Evolutionary conservation across 2,329 filamentous ascomycete species (phyloP).

Genomic region (Aspergillus carbonarius): DNA sequence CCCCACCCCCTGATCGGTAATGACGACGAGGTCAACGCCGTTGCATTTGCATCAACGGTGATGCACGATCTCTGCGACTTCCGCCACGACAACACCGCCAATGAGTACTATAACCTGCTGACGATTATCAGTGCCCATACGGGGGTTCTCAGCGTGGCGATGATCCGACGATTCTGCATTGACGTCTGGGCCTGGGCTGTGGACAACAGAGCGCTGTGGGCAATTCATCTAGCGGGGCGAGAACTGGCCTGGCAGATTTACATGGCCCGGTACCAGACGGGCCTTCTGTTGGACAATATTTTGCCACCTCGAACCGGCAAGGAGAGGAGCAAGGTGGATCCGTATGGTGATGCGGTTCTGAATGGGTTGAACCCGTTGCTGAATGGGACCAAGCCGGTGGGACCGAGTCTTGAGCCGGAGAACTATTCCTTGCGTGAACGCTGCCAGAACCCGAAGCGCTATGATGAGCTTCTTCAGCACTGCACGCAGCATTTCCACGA

Average conservation of each 20-base stretch:
- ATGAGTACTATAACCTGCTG: neutral
- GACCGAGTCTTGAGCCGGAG: neutral
- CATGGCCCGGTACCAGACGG: neutral
- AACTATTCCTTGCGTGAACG: neutral
- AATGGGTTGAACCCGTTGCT: neutral
- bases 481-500: neutral
- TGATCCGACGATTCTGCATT: too few species aligned
- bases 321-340: neutral
- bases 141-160: neutral
- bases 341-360: neutral
- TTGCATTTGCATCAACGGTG: neutral
- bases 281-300: neutral
- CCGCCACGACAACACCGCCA: neutral
- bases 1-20: neutral
- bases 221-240: neutral
- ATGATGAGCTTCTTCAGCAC: neutral
- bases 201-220: too few species aligned
- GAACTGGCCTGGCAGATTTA: neutral
- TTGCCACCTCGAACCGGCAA: neutral
- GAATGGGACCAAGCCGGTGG: neutral
- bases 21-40: neutral
- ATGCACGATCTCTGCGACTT: neutral
- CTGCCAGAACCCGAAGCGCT: neutral
- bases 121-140: neutral
- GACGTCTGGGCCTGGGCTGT: too few species aligned